These are phyloP conservation scores for Ascochyta fabae DNA, from an alignment of 2,329 filamentous ascomycete species.

Conservation along the genomic window DNA sequence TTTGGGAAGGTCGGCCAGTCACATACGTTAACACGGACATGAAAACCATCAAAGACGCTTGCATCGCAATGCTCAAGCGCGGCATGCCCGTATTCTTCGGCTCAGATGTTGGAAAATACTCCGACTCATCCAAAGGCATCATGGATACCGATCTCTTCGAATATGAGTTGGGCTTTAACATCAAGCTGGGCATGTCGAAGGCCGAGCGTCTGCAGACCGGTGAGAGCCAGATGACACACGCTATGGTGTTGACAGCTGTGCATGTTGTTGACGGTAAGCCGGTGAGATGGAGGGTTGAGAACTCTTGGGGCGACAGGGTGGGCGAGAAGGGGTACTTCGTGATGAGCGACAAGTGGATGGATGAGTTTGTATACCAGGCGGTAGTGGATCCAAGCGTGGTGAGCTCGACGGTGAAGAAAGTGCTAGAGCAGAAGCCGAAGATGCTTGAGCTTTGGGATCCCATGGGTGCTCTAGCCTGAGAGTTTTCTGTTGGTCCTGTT, in stretches of 20 bases:
- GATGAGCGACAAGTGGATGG: conserved; percentile 75
- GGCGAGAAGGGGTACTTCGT: conserved; percentile 87
- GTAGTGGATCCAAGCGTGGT: conserved; percentile 74
- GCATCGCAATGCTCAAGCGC: conserved; percentile 77
- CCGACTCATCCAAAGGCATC: conserved; percentile 70
- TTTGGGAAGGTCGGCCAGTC: conserved; percentile 76
- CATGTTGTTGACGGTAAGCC: conserved; percentile 72
- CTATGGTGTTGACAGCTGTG: conserved; percentile 88
- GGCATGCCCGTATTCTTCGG: conserved; percentile 89
- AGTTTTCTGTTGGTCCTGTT: not conserved
- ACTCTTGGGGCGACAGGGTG: conserved; percentile 75
- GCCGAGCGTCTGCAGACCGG: conserved; percentile 74
- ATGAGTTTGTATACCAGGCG: conserved; percentile 80
- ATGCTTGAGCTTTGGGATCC: conserved; percentile 74
- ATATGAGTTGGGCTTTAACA: conserved; percentile 84
- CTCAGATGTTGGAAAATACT: conserved; percentile 84
- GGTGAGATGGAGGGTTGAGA: conserved; percentile 85
- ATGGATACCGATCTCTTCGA: conserved; percentile 82
- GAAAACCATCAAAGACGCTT: conserved; percentile 72
- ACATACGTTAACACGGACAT: conserved; percentile 86
- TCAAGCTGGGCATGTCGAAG: conserved; percentile 75
- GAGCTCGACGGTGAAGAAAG: conserved; percentile 69
- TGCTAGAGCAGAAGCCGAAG: conserved; percentile 72
- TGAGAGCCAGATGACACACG: conserved; percentile 87
- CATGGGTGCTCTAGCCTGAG: conserved; percentile 71